Percentiles rank a stretch among this genome's conserved stretches.
Evolutionary conservation across 352 stramenopile species (phyloP).

Genomic region (Globisporangium spiculum): DNA sequence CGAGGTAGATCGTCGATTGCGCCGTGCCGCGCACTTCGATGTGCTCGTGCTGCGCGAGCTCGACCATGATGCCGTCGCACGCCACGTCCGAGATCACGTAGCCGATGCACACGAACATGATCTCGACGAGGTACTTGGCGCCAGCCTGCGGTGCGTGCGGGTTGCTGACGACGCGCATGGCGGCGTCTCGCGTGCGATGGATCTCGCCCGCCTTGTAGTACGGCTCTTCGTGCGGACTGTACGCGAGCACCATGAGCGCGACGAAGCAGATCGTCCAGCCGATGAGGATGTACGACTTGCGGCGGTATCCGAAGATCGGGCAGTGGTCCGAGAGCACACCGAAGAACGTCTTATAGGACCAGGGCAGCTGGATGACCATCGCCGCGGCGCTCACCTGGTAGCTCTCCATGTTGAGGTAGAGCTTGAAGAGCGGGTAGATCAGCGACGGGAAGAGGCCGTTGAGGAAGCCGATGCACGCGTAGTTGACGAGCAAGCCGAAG

Average conservation of each 20-base stretch:
- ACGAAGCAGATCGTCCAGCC: constrained; percentile 56
- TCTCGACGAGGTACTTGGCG: constrained; percentile 52
- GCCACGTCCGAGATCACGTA: constrained; percentile 71
- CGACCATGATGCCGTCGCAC: constrained; percentile 67
- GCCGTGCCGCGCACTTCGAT: constrained; percentile 55
- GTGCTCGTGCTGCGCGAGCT: constrained; percentile 65
- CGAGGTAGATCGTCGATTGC: constrained; percentile 68
- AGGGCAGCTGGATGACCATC: constrained; percentile 60
- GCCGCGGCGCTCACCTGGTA: constrained; percentile 56
- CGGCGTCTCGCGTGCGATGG: constrained; percentile 44
- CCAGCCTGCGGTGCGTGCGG: constrained; percentile 37
- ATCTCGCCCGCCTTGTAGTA: constrained; percentile 60
- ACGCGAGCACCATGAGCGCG: constrained; percentile 50
- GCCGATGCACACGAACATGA: constrained; percentile 54
- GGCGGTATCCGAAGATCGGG: constrained; percentile 57
- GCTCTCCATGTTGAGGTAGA: constrained; percentile 76
- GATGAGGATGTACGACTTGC: constrained; percentile 74
- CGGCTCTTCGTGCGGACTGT: constrained; percentile 40
- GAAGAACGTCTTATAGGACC: constrained; percentile 81
- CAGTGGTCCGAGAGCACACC: constrained; percentile 64
- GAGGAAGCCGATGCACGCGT: constrained; percentile 69
- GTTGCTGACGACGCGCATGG: constrained; percentile 45
- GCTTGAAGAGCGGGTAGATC: constrained; percentile 77
- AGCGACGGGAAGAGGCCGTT: constrained; percentile 59
- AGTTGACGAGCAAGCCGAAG: constrained; percentile 64